Evolutionary conservation across 768 basidiomycete genomes (phyloP), one percentile per base, ranked within the genome.

Genomic region (Suillus alpinus): DNA sequence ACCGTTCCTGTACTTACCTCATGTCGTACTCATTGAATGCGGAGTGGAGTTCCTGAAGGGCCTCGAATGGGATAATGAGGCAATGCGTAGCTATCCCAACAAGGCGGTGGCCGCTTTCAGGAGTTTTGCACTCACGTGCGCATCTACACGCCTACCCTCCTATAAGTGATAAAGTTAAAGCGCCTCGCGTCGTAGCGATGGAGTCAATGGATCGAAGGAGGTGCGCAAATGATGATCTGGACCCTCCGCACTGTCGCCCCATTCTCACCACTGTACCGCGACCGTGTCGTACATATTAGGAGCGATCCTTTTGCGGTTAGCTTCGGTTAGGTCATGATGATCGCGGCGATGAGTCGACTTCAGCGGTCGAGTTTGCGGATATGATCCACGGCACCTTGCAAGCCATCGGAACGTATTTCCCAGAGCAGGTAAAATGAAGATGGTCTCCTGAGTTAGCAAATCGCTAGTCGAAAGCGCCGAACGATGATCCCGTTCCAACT

Each of bases 71-170:
- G 69, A 61, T 74, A 75, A 26, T 70, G 75, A 4, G 77, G 72
- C 61, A 78, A 80, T 53, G 73, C 71, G 71, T 67, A 71, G 69
- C 60, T 71, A 72, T 73, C 71, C 64, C 62, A 57, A 72, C 71
- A 39, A 51, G 14, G 50, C 50, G 61, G 60, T 67, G 59, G 58
- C 68, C 57, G 65, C 52, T 8, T 53, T 37, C 40, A 57, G 34
- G 16, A n/a, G 18, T 34, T 14, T 12, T 29, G 9, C 3, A 23
- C 37, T 39, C 53, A 55, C 26, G 37, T 55, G 37, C 16, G 13
- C 20, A 29, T 12, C 4, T 26, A 18, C 37, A 55, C 37, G 23
- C 36, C 23, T 9, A 23, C 20, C 37, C 53, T 26, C 53, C 23
- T 18, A 39, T 23, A 37, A 12, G 52, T 55, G 53, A 55, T 55